These are phyloP conservation scores for Neurospora sp. DNA, from an alignment of 2,329 filamentous ascomycete genomes.

Conservation along the genomic window DNA sequence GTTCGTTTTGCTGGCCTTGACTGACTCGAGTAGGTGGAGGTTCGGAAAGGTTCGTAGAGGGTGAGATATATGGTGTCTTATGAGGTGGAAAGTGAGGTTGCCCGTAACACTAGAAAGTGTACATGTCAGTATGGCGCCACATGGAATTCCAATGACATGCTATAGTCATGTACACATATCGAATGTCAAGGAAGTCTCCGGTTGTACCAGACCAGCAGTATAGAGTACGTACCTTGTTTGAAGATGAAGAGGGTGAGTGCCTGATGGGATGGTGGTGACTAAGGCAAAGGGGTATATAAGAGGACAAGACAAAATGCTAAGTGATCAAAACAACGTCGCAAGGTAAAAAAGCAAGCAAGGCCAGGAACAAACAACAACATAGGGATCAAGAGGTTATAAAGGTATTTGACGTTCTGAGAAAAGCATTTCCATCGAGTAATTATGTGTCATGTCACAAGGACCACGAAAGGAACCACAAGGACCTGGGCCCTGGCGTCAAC, in stretches of 20 bases:
- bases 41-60: not conserved
- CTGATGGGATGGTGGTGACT: not conserved
- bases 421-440: slow-evolving; percentile 24
- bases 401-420: not conserved
- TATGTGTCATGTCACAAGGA: slow-evolving; percentile 21
- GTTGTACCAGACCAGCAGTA: not conserved
- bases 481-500: not conserved
- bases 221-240: not conserved
- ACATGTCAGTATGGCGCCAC: not conserved
- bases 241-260: not conserved
- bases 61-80: not conserved
- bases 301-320: not conserved
- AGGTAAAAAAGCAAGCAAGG: not conserved
- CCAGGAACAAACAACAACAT: not conserved
- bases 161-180: not conserved
- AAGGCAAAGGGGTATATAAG: not conserved
- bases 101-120: not conserved
- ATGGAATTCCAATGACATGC: not conserved
- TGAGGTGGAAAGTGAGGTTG: not conserved
- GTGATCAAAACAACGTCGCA: not conserved
- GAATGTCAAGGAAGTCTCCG: not conserved
- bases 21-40: not conserved
- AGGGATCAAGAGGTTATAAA: slow-evolving; percentile 1
- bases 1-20: not conserved
- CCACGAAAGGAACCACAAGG: not conserved